Evolutionary conservation across 148 eudicot genomes (phyloP), one percentile per base, ranked within the genome.

Genomic region (Pouteria glomerata): DNA sequence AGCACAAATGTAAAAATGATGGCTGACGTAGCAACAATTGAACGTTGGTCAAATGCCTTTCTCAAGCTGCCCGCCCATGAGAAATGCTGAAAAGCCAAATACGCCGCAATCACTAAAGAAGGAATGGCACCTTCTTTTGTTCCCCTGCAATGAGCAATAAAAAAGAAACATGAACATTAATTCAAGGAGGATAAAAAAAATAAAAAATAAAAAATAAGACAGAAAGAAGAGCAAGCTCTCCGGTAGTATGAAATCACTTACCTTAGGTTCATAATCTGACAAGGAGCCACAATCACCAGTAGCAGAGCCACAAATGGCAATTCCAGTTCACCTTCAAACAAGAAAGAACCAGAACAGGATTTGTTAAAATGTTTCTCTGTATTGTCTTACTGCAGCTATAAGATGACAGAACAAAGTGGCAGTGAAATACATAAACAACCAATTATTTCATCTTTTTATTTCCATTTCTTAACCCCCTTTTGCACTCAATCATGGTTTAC

Each of bases 21-120:
- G 68, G 97, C 87, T 60, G 88, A 30, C 57, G 96, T 87, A 42
- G 98, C 87, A 80, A 91, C 73, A 67, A 89, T 73, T 47, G 97
- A 88, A 82, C 84, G 90, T 81, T 85, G 96, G 45, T 89, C 84
- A 68, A 91, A 87, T 29, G 93, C 87, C 73, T 73, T 91, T 76
- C 65, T 70, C 82, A 94, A 85, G 81, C 86, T 83, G 67, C 97
- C 98, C 14, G 82, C 79, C 65, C 88, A 74, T 30, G 86, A 50
- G 69, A 91, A 94, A 83, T 91, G 97, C 83, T 83, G 93, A 84
- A 87, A 91, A 37, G 97, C 96, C 76, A 94, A 72, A 82, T 82
- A 94, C 37, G 79, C 89, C 11, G 96, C 91, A 61, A 94, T 79
- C 33, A 63, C 82, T 73, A 91, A 76, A 41, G 96, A 89, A 51